Base-by-base conservation (phyloP, 495 filamentous ascomycete species). In the Pseudoneurospora amorphoporcata region DNA sequence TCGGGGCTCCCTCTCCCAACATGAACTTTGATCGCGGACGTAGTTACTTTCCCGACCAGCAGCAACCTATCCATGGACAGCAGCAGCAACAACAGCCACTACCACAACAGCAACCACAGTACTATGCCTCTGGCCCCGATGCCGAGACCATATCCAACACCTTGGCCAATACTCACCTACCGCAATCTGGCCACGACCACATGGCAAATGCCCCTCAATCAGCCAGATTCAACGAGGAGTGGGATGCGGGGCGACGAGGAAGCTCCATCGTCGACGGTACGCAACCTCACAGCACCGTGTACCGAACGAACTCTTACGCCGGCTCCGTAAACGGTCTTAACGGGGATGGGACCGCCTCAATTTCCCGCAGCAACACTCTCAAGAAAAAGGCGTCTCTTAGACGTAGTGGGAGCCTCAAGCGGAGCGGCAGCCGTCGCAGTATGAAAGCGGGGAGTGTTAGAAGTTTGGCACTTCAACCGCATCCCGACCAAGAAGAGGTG, bases 381-480 rank as follows among this genome's bases (percentile, higher is more conserved):
- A 93, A 91, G 81, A 98, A 98, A 86, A 93, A 92, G 82, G 84
- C 84, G 6, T 96, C 94, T 8, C 75, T 98, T 45, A 89, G 89
- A 69, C 87, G 90, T 74, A 89, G 85, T 69, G 87, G 84, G 8
- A 96, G 93, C 75, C 78, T 97, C 79, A 92, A 91, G 79, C 89
- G 94, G 72, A 93, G 89, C 78, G 87, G 90, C 45, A 97, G 94
- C 79, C 88, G 90, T 35, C 83, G 91, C 43, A 92, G 88, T 75
- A 88, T 90, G 82, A 90, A 89, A 72, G 92, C 94, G 12, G 93
- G 92, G 17, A 96, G 94, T 79, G 92, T 95, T 43, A 88, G 88
- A 73, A 93, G 92, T 76, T 81, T 92, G 68, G 89, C 85, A 45
- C 84, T 93, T 69, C 92, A 86, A 83, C 87, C 82, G 76, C 82